Evolutionary conservation across 2,329 filamentous ascomycete species (phyloP).

Genomic region (Ophiostoma ips): DNA sequence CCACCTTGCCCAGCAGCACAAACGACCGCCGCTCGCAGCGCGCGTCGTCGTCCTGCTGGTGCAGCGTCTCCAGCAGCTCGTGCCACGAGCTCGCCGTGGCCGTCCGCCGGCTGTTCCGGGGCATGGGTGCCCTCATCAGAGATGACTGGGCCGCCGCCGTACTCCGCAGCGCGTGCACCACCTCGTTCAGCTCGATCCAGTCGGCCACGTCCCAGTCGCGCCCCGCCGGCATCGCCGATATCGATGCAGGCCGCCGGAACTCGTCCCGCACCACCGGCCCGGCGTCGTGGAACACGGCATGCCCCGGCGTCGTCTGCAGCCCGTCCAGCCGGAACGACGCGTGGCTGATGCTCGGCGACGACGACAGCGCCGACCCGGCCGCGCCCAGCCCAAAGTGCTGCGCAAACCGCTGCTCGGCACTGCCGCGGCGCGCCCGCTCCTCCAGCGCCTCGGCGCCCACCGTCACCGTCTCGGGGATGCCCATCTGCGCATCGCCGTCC

Average conservation of each 20-base stretch:
- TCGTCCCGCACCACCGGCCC: too few relatives aligned
- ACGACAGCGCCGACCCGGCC: background rate
- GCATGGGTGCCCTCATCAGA: too few relatives aligned
- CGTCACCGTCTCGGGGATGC: constrained; percentile 32
- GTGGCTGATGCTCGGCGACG: background rate
- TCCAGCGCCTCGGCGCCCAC: constrained; percentile 23
- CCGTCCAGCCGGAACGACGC: background rate
- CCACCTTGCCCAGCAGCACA: constrained; percentile 32
- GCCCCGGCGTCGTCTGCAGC: background rate
- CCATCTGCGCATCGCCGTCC: background rate
- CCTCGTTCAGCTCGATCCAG: constrained; percentile 38
- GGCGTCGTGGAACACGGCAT: background rate
- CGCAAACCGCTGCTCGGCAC: constrained; percentile 4
- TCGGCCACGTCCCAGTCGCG: constrained; percentile 23
- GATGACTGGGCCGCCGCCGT: constrained; percentile 22
- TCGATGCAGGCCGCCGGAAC: background rate
- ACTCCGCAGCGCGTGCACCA: constrained; percentile 33
- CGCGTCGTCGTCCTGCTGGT: background rate
- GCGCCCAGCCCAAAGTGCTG: constrained; percentile 10
- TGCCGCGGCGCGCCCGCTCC: background rate
- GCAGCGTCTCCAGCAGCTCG: background rate
- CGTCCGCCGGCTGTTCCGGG: too few relatives aligned
- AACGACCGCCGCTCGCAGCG: background rate
- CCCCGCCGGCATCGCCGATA: constrained; percentile 4
- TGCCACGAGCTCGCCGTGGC: background rate